These are phyloP conservation scores for Ilyonectria robusta DNA, from an alignment of 2,329 filamentous ascomycete species.

Conservation along the genomic window DNA sequence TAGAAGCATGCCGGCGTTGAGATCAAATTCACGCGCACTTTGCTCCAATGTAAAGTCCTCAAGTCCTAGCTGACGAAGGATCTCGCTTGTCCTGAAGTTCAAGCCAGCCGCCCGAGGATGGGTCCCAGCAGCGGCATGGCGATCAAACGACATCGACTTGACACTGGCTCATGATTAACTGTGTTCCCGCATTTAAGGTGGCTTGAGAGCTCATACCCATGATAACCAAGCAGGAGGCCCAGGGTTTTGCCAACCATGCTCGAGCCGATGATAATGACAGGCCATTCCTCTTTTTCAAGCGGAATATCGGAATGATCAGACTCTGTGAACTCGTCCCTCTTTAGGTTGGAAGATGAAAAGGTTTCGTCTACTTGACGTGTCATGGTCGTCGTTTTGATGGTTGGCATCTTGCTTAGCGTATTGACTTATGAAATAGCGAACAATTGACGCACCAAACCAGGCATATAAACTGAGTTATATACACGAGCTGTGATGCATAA, in stretches of 20 bases:
- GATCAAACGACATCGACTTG: conserved; percentile 8
- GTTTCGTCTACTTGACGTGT: conserved; percentile 11
- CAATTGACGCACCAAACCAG: too few species aligned
- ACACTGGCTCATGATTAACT: not conserved
- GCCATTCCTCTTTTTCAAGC: conserved; percentile 3
- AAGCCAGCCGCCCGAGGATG: conserved; percentile 13
- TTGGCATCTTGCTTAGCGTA: too few species aligned
- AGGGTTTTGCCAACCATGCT: conserved; percentile 16
- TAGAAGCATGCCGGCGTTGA: conserved; percentile 4
- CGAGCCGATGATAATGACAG: conserved; percentile 15
- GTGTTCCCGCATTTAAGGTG: not conserved
- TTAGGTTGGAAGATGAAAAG: not conserved
- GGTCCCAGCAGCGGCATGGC: conserved; percentile 5
- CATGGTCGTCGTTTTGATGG: not conserved
- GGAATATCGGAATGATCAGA: not conserved
- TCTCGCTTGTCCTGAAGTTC: conserved; percentile 13
- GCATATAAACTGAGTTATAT: too few species aligned
- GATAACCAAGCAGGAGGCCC: conserved; percentile 7
- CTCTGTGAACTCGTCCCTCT: not conserved
- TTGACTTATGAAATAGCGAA: too few species aligned
- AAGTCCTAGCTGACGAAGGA: conserved; percentile 7
- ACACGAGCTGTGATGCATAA: too few species aligned
- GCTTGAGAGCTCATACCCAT: not conserved
- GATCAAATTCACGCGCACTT: conserved; percentile 13
- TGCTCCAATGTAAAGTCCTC: conserved; percentile 3